Conservation (phyloP, 2,329 filamentous ascomycete species). For the Uncinocarpus reesii region DNA sequence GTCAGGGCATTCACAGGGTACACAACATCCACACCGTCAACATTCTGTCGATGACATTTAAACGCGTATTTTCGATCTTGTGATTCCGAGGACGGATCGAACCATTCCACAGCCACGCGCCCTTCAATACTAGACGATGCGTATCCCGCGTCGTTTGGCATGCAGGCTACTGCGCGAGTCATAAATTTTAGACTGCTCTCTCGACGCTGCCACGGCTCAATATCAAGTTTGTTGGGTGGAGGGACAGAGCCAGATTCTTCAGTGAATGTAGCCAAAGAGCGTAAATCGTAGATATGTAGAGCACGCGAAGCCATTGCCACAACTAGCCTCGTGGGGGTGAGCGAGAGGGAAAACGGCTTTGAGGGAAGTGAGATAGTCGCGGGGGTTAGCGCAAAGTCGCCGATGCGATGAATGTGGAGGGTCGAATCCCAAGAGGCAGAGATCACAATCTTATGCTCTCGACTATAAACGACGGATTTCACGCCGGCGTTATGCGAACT, state of each 20-base stretch:
- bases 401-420: slow-evolving; percentile 68
- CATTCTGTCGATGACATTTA: slow-evolving; percentile 84
- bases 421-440: slow-evolving; percentile 92
- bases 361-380: slow-evolving; percentile 62
- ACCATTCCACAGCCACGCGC: slow-evolving; percentile 94
- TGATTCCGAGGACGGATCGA: slow-evolving; percentile 76
- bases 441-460: slow-evolving; percentile 64
- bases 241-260: slow-evolving; percentile 38
- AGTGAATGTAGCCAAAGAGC: slow-evolving; percentile 48
- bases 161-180: slow-evolving; percentile 83
- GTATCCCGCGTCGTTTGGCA: slow-evolving; percentile 93
- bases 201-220: slow-evolving; percentile 82
- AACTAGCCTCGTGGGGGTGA: slow-evolving; percentile 74
- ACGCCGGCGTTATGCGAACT: slow-evolving; percentile 72
- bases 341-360: slow-evolving; percentile 76
- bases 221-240: slow-evolving; percentile 37
- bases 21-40: slow-evolving; percentile 63
- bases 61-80: slow-evolving; percentile 95
- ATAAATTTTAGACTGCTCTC: slow-evolving; percentile 95
- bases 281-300: slow-evolving; percentile 89
- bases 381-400: slow-evolving; percentile 37
- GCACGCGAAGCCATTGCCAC: slow-evolving; percentile 90
- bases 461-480: slow-evolving; percentile 72
- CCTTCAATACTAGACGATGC: slow-evolving; percentile 89
- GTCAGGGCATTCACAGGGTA: slow-evolving; percentile 85